Evolutionary conservation across 1,139 yeast species (phyloP).

Genomic region (Suhomyces bribrorum): DNA sequence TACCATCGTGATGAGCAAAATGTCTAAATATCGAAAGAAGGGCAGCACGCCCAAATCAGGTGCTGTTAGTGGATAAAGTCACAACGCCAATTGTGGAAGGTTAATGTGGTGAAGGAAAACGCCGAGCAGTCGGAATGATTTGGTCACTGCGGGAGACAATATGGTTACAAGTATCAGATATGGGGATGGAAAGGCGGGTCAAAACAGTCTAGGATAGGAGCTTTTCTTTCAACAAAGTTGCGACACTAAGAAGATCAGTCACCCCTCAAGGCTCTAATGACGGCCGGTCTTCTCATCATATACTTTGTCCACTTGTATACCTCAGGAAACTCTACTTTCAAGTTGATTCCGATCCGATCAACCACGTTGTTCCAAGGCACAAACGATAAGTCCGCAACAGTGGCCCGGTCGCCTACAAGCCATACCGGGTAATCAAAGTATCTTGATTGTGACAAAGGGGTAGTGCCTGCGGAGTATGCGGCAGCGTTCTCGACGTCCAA

Average conservation of each 20-base stretch:
- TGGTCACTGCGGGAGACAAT: too few relatives aligned
- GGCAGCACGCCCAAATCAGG: too few relatives aligned
- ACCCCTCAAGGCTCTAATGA: conserved; percentile 72
- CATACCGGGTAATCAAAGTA: conserved; percentile 93
- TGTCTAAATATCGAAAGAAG: too few relatives aligned
- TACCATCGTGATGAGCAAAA: too few relatives aligned
- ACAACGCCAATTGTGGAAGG: too few relatives aligned
- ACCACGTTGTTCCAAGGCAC: conserved; percentile 98
- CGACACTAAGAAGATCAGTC: conserved; percentile 32
- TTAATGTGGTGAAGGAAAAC: too few relatives aligned
- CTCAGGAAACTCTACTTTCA: conserved; percentile 88
- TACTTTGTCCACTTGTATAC: conserved; percentile 94
- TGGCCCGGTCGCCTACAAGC: conserved; percentile 89
- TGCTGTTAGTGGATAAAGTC: too few relatives aligned
- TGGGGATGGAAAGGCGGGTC: too few relatives aligned
- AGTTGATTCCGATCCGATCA: conserved; percentile 85
- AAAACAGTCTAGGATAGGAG: too few relatives aligned
- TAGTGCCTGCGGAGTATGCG: conserved; percentile 86
- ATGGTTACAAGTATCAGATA: too few relatives aligned
- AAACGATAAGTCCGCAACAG: conserved; percentile 88
- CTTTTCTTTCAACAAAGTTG: too few relatives aligned
- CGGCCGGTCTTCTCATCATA: conserved; percentile 89
- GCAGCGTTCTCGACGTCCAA: conserved; percentile 85
- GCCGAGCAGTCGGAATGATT: too few relatives aligned
- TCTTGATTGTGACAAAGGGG: conserved; percentile 81